A percentile compares a stretch with the other conserved stretches of the same genome.
These are phyloP conservation scores for Apium graveolens DNA, from an alignment of 129 eudicot species.

Conservation along the genomic window DNA sequence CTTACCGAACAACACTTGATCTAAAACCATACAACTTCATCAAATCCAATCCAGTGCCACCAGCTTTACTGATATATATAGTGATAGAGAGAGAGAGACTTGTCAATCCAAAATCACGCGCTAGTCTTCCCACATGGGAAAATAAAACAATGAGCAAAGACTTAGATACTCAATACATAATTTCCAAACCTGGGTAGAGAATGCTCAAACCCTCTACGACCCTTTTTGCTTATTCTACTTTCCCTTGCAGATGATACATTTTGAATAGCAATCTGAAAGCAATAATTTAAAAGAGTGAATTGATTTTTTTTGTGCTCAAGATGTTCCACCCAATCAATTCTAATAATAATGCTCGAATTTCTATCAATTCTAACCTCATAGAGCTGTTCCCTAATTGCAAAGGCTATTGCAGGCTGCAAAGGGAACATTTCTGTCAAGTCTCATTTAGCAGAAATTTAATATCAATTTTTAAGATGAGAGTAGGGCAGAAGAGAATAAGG, in stretches of 20 bases:
- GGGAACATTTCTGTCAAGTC: conserved; percentile 13
- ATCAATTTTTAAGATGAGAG: neutral
- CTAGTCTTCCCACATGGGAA: neutral
- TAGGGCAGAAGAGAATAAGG: neutral
- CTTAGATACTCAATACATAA: neutral
- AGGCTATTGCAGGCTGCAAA: conserved; percentile 92
- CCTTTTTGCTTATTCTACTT: conserved; percentile 71
- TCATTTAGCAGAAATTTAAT: neutral
- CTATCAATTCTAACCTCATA: conserved; percentile 54
- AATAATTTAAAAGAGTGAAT: conserved; percentile 5
- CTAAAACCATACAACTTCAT: conserved; percentile 74
- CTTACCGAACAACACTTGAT: conserved; percentile 86
- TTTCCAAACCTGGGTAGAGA: conserved; percentile 45
- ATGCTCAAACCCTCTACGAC: conserved; percentile 70
- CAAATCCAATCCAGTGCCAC: conserved; percentile 75
- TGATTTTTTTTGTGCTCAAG: neutral
- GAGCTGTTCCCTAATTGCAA: conserved; percentile 94
- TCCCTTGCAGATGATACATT: conserved; percentile 81
- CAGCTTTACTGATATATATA: conserved; percentile 49
- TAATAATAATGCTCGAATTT: neutral
- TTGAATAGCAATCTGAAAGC: conserved; percentile 71
- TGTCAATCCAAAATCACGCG: neutral
- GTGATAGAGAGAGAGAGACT: neutral
- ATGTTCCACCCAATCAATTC: neutral
- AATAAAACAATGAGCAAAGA: neutral